Evolutionary conservation across 2,329 filamentous ascomycete genomes (phyloP), one percentile per base, ranked within the genome.

Genomic region (Penicillium verrucosum): DNA sequence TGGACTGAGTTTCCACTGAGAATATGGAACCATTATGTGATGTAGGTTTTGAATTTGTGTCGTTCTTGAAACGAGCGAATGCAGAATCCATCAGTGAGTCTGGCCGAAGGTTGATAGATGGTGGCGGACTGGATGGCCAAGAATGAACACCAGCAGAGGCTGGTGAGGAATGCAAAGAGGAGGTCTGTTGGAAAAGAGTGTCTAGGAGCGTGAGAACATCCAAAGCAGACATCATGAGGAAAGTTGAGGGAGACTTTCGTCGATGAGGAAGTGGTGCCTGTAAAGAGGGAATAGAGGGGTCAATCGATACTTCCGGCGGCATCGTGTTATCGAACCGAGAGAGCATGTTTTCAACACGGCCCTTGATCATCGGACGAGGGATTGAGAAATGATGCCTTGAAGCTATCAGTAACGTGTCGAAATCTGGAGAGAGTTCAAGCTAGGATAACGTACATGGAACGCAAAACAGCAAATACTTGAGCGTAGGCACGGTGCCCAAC

Each of bases 161-260:
- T 11, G 70, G 65, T 5, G 69, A 65, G 27, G 65, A 63, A 52
- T 70, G 70, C 7, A 67, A 60, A 18, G 69, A 65, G 12, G 52
- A 37, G 1, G 64, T 52, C 32, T 66, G 67, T 32, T 92, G 92
- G 68, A 92, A 96, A 14, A 97, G 82, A 11, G 89, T 88, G 71
- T 94, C 90, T 60, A 95, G 84, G 65, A 96, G 77, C 3, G 90
- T 92, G 36, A 89, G 79, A 62, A 96, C 78, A 71, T 97, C 92
- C 40, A 89, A 83, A 36, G 90, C 85, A 68, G 89, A 90, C 62
- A 96, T 76, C 34, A 93, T 88, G 66, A 95, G 78, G 68, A 91
- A 94, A 32, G 87, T 89, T 23, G 71, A 67, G 25, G 67, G 54
- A 8, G 67, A 60, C 37, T 67, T 62, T 23, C 53, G 55, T 54